Percentiles rank a stretch among this genome's conserved stretches.
These are phyloP conservation scores for Austroboletus rostrupii DNA, from an alignment of 1,284 basidiomycete genomes.

Conservation along the genomic window DNA sequence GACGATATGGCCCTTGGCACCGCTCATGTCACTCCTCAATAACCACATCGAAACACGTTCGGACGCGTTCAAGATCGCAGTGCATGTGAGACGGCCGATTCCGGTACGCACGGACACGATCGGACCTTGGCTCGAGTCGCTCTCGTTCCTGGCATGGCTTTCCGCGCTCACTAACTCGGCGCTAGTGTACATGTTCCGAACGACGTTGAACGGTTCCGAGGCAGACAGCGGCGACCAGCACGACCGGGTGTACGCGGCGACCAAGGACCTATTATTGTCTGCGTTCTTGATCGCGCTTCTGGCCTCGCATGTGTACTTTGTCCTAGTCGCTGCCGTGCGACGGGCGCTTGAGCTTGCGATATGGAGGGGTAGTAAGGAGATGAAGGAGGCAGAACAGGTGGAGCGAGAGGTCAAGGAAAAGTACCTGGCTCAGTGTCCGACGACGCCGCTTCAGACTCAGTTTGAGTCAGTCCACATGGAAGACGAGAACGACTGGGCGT, in stretches of 20 bases:
- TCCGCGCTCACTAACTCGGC: constrained; percentile 82
- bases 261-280: constrained; percentile 54
- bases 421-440: constrained; percentile 38
- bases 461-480: background rate
- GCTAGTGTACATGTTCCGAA: constrained; percentile 80
- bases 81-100: constrained; percentile 81
- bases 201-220: constrained; percentile 22
- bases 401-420: constrained; percentile 63
- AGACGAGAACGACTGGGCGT: constrained; percentile 17
- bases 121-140: constrained; percentile 89
- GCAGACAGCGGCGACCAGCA: constrained; percentile 2
- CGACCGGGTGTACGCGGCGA: constrained; percentile 35
- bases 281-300: constrained; percentile 73
- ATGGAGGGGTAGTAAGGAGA: constrained; percentile 72
- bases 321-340: constrained; percentile 60
- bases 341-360: constrained; percentile 69
- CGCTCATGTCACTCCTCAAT: constrained; percentile 80
- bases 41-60: constrained; percentile 90
- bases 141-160: constrained; percentile 87
- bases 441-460: constrained; percentile 2
- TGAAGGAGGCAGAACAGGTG: constrained; percentile 49
- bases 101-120: constrained; percentile 86
- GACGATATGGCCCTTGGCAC: constrained; percentile 91
- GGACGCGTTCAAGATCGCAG: constrained; percentile 93
- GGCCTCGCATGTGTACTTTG: constrained; percentile 77